Base-by-base conservation (phyloP, 2,329 filamentous ascomycete genomes). In the Hymenoscyphus linearis region DNA sequence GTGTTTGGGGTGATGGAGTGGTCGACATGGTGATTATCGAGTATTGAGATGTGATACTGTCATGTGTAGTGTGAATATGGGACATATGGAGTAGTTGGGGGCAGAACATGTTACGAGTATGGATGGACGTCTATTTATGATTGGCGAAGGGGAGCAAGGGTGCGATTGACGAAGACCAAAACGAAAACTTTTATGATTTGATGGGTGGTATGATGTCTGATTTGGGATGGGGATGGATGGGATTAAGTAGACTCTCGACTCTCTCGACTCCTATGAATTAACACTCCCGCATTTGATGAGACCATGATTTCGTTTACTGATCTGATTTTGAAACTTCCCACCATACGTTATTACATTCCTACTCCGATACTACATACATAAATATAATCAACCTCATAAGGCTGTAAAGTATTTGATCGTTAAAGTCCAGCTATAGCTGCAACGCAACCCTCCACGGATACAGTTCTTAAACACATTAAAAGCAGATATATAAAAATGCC, bases 1-100 rank as follows among this genome's bases (percentile, higher is more conserved):
- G 85, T 16, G 82, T 88, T 68, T 88, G 85, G 85, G 85, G 85
- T 4, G 85, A 87, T 71, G 83, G 84, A 27, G 77, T 76, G n/a
- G 61, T 62, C 25, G 67, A 69, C 35, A 52, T 68, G 36, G 63
- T 72, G 13, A 60, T 70, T 57, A 67, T 72, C 61, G 66, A 70
- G 64, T 57, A 67, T 72, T 62, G 66, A 70, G 64, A 65, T 69
- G 64, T 70, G 59, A 70, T 4, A 9, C 50, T 53, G n/a, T 10
- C 13, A n/a, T n/a, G 34, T 25, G 54, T 58, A 31, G 4, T 31
- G 10, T 31, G 31, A 9, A 9, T 31, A 9, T 31, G 31, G 40
- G 22, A 47, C 9, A 47, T 47, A 47, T n/a, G 6, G 10, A 10
- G n/a, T n/a, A 12, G 14, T 10, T n/a, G 10, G 6, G 40, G 22